Evolutionary conservation across 441 rosid genomes (phyloP).

Genomic region (Viola pubescens): DNA sequence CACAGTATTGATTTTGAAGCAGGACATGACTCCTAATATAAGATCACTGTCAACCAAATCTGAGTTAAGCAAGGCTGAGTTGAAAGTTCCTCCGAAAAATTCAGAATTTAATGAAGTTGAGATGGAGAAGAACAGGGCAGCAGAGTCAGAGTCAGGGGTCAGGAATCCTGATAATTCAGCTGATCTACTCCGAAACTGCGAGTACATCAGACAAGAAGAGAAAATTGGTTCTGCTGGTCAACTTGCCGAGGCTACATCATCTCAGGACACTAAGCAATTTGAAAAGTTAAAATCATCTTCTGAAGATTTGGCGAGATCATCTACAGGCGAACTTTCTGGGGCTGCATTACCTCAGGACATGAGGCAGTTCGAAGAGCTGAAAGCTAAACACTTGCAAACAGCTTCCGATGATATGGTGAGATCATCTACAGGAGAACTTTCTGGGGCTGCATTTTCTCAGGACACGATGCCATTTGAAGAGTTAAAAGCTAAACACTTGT

Average conservation of each 20-base stretch:
- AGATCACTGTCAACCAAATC: slow-evolving; percentile 29
- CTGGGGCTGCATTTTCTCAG: no score
- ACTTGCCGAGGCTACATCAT: slow-evolving; percentile 11
- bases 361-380: no score
- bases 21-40: slow-evolving; percentile 34
- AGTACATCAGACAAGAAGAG: slow-evolving; percentile 9
- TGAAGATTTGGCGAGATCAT: slow-evolving; percentile 14
- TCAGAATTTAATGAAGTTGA: slow-evolving; percentile 14
- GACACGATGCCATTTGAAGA: no score
- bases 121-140: slow-evolving; percentile 11
- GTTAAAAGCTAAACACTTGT: no score
- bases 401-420: no score
- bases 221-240: slow-evolving; percentile 14
- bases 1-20: slow-evolving; percentile 18
- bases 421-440: no score
- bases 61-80: slow-evolving; percentile 21
- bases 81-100: slow-evolving; percentile 21
- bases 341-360: no score
- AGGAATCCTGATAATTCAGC: slow-evolving; percentile 9
- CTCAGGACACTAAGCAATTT: slow-evolving; percentile 10
- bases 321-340: no score
- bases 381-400: no score
- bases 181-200: slow-evolving; percentile 11
- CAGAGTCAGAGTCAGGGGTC: slow-evolving; percentile 10
- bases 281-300: slow-evolving; percentile 21